These are phyloP conservation scores for Fusarium heterosporum DNA, from an alignment of 2,329 filamentous ascomycete genomes.

Conservation along the genomic window DNA sequence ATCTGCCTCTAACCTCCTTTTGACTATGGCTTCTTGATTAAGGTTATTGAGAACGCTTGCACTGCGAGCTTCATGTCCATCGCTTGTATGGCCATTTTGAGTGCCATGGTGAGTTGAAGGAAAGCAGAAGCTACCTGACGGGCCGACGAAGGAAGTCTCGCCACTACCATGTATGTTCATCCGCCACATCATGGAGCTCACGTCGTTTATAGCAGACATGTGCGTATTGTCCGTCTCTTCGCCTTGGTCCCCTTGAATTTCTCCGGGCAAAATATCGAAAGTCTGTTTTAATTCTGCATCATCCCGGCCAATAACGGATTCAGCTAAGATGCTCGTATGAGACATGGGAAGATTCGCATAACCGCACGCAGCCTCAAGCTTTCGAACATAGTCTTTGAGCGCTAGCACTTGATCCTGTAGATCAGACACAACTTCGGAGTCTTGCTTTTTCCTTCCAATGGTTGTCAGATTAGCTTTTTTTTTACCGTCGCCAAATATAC, in stretches of 20 bases:
- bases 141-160: slow-evolving; percentile 7
- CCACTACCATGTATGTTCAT: background rate
- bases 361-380: background rate
- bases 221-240: background rate
- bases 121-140: slow-evolving; percentile 4
- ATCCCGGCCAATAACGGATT: background rate
- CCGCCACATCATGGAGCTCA: slow-evolving; percentile 1
- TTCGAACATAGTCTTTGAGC: slow-evolving; percentile 1
- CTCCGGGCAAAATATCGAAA: background rate
- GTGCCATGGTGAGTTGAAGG: background rate
- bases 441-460: background rate
- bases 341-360: background rate
- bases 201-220: background rate
- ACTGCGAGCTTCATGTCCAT: background rate
- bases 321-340: background rate
- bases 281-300: background rate
- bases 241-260: background rate
- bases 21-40: background rate
- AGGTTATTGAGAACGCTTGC: background rate
- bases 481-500: background rate
- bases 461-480: no score
- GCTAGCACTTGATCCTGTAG: background rate
- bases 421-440: background rate
- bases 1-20: background rate
- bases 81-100: background rate